phyloP scores from a whole-genome alignment of 2,329 filamentous ascomycete genomes.

The Pezicula neosporulosa region DNA sequence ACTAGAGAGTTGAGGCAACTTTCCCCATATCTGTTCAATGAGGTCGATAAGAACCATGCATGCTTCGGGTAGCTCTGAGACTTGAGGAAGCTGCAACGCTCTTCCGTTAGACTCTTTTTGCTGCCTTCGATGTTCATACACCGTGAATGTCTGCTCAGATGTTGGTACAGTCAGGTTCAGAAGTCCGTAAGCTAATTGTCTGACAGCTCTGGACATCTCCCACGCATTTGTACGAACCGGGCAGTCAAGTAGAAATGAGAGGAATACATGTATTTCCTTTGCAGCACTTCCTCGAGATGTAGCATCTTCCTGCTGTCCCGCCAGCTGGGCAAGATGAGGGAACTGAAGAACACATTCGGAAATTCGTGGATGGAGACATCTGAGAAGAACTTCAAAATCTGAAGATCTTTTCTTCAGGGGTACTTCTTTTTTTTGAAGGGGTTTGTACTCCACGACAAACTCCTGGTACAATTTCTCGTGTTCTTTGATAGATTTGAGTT shows the following conservation, averaged over 20 bases:
- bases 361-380: slow-evolving; percentile 42
- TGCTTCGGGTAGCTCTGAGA: slow-evolving; percentile 17
- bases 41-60: slow-evolving; percentile 15
- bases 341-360: slow-evolving; percentile 48
- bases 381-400: slow-evolving; percentile 4
- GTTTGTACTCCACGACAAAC: slow-evolving; percentile 22
- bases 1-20: slow-evolving; percentile 10
- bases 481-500: slow-evolving; percentile 11
- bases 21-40: slow-evolving; percentile 10
- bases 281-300: slow-evolving; percentile 12
- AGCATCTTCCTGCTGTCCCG: slow-evolving; percentile 23
- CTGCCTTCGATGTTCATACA: slow-evolving; percentile 27
- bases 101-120: slow-evolving; percentile 19
- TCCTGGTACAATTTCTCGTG: slow-evolving; percentile 14
- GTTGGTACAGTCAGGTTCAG: slow-evolving; percentile 34
- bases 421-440: neutral
- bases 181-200: slow-evolving; percentile 53
- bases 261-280: slow-evolving; percentile 47
- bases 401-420: neutral
- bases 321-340: slow-evolving; percentile 13
- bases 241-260: slow-evolving; percentile 60
- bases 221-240: slow-evolving; percentile 53
- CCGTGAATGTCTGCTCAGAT: slow-evolving; percentile 11
- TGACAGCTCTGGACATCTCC: slow-evolving; percentile 46
- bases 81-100: slow-evolving; percentile 21